Evolutionary conservation across 2,329 filamentous ascomycete species (phyloP).

Genomic region (Lojkania enalia): DNA sequence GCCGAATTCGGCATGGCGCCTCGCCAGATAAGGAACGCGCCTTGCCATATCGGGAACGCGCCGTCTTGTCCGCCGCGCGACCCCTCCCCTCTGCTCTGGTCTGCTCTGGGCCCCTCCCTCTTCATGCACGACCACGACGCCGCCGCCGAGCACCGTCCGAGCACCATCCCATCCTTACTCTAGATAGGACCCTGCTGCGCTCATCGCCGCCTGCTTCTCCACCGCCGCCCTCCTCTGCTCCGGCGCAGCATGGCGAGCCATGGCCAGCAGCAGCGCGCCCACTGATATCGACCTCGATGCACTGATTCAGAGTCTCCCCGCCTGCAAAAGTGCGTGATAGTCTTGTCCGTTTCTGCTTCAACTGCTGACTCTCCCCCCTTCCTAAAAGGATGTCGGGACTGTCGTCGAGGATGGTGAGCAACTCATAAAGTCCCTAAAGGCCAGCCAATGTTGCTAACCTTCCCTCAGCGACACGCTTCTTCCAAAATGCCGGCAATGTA

Average conservation of each 20-base stretch:
- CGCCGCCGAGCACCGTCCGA: neutral
- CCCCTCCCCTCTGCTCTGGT: neutral
- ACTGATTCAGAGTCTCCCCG: constrained; percentile 34
- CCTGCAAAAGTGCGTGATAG: constrained; percentile 29
- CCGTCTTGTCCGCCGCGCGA: no score
- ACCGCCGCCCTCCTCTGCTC: neutral
- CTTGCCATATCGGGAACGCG: no score
- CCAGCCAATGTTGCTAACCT: neutral
- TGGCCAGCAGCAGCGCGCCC: constrained; percentile 18
- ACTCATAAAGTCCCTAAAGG: neutral
- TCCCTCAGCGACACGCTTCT: constrained; percentile 33
- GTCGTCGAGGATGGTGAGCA: constrained; percentile 36
- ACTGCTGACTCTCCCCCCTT: neutral
- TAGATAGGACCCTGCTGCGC: neutral
- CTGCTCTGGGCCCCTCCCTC: no score
- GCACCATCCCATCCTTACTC: constrained; percentile 3
- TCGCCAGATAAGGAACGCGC: neutral
- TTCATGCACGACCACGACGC: neutral
- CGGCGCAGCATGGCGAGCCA: constrained; percentile 18
- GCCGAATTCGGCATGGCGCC: neutral
- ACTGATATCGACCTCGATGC: constrained; percentile 22
- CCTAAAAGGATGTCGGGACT: constrained; percentile 37
- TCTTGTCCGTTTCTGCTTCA: neutral
- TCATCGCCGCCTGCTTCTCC: neutral
- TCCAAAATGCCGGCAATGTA: constrained; percentile 43